Conservation (phyloP, 2,329 filamentous ascomycete species). For the Sporothrix phasma region DNA sequence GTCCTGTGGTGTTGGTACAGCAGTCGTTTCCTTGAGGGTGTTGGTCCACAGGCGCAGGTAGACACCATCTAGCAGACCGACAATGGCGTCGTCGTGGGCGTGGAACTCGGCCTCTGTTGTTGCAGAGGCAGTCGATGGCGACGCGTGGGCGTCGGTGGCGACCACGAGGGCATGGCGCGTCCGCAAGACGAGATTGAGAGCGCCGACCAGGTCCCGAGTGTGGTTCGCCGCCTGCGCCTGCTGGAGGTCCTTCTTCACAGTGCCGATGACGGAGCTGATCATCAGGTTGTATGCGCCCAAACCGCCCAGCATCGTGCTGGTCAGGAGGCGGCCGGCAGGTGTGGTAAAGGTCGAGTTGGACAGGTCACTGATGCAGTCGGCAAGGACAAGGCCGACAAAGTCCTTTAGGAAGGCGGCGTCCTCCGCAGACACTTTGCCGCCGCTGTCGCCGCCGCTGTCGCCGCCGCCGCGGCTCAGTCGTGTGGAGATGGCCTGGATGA, state of each 20-base stretch:
- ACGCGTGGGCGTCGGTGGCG: conserved; percentile 20
- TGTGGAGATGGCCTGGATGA: conserved; percentile 40
- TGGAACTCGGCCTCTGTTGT: conserved; percentile 27
- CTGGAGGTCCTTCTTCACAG: conserved; percentile 40
- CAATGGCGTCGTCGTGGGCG: conserved; percentile 32
- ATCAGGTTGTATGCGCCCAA: conserved; percentile 38
- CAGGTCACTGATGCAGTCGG: conserved; percentile 45
- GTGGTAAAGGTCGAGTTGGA: conserved; percentile 43
- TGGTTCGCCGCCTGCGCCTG: conserved; percentile 42
- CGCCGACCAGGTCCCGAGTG: conserved; percentile 40
- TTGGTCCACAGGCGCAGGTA: conserved; percentile 31
- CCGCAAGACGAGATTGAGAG: conserved; percentile 42
- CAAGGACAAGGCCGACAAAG: conserved; percentile 31
- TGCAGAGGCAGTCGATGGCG: conserved; percentile 19
- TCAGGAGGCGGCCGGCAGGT: conserved; percentile 42
- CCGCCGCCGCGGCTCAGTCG: conserved; percentile 25
- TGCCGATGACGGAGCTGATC: conserved; percentile 36
- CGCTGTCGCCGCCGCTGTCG: not conserved
- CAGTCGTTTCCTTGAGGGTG: conserved; percentile 15
- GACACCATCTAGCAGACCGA: conserved; percentile 34
- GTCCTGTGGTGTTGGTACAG: conserved; percentile 20
- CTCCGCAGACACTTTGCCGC: not conserved
- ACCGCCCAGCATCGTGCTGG: conserved; percentile 41
- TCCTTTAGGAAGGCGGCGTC: conserved; percentile 25
- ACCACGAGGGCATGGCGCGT: conserved; percentile 33